Evolutionary conservation across 257 asterid species (phyloP), one percentile per base, ranked within the genome.

Genomic region (Scutellaria baicalensis): DNA sequence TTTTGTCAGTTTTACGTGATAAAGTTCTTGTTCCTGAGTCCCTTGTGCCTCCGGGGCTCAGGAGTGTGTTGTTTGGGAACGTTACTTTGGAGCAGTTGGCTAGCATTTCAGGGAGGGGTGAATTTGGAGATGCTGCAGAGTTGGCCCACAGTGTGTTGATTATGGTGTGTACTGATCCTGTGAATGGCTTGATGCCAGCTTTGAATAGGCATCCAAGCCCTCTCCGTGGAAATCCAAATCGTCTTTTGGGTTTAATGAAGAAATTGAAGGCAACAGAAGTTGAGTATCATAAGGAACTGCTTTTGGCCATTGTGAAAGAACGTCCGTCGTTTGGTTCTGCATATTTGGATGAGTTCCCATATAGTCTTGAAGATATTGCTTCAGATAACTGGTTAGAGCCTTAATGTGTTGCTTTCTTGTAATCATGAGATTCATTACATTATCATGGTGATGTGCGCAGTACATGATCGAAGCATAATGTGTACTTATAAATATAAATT

Each of bases 61-160:
- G 97, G 73, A 93, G 98, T 80, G 97, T 90, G 79, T 79, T 93
- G 81, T 93, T 93, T 59, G 98, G 98, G 59, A 93, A 90, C 49
- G 91, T 85, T 69, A 90, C 96, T 42, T 66, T 93, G 86, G 94
- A 93, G 88, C 92, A 93, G 76, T 76, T 93, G 79, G 80, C 78
- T 48, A 73, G 77, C 52, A 82, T 93, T 83, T 87, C 95, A 0
- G 96, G 92, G 75, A 81, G 82, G 79, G 79, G 72, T n/a, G 86
- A 77, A 70, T 88, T 82, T 33, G 86, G 75, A 36, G 72, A 78
- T 61, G 92, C 87, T 59, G 87, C 88, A 7, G 88, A 82, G 68
- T 70, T 93, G 81, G 97, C 94, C 8, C 83, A 87, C 38, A 71
- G 65, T 44, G 87, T 93, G 73, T 77, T 93, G 78, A 47, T 87